Evolutionary conservation across 352 stramenopile species (phyloP).

Genomic region (Phytophthora tentaculata): DNA sequence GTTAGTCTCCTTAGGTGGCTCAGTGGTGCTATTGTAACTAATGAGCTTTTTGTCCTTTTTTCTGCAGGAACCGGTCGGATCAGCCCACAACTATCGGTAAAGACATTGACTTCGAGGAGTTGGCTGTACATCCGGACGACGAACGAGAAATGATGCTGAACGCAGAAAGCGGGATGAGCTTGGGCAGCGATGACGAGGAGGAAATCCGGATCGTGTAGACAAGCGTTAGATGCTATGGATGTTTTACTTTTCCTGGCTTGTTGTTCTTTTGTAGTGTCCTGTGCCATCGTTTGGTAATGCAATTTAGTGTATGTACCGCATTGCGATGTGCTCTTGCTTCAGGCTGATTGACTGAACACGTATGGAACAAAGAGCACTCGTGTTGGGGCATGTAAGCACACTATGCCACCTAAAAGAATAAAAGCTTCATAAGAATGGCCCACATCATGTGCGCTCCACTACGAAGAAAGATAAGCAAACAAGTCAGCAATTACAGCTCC

Average conservation of each 20-base stretch:
- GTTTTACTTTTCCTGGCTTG: slow-evolving; percentile 3
- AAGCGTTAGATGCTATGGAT: slow-evolving; percentile 18
- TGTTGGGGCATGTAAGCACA: slow-evolving; percentile 30
- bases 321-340: slow-evolving; percentile 4
- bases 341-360: too few relatives aligned
- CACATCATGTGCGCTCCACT: slow-evolving; percentile 84
- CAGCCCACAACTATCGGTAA: slow-evolving; percentile 50
- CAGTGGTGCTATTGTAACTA: background rate
- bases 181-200: slow-evolving; percentile 44
- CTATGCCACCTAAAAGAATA: slow-evolving; percentile 74
- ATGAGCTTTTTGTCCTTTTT: background rate
- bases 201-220: slow-evolving; percentile 43
- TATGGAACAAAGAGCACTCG: slow-evolving; percentile 20
- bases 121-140: slow-evolving; percentile 45
- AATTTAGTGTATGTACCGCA: slow-evolving; percentile 8
- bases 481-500: slow-evolving; percentile 1
- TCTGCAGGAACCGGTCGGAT: slow-evolving; percentile 63
- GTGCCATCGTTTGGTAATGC: slow-evolving; percentile 28
- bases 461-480: slow-evolving; percentile 16
- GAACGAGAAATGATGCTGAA: slow-evolving; percentile 61
- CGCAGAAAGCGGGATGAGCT: slow-evolving; percentile 47
- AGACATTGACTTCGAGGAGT: slow-evolving; percentile 70
- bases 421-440: slow-evolving; percentile 85
- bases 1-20: slow-evolving; percentile 7
- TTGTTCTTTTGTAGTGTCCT: slow-evolving; percentile 28